Evolutionary conservation across 345 rosid species (phyloP), one percentile per base, ranked within the genome.

Genomic region (Aethionema arabicum): DNA sequence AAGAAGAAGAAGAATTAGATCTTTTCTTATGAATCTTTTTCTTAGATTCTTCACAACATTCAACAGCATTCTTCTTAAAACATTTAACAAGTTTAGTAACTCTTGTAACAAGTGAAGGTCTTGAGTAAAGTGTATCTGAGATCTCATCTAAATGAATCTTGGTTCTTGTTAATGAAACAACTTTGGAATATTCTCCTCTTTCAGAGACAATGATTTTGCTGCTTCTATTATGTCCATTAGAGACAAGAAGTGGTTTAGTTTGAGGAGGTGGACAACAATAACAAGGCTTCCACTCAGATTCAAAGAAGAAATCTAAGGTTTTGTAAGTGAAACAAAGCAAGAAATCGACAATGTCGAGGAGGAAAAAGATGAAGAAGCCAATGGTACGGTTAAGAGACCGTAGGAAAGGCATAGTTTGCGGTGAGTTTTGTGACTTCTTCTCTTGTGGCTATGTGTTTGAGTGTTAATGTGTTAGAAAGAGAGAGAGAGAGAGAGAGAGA

Each of bases 121-220:
- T 85, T 3, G 80, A 36, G 52, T 82, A 92, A 56, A 92, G 98
- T 29, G 98, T 83, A 62, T 92, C 96, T 3, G 98, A 92, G 63
- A 92, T 77, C 72, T 92, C 98, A 67, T 89, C 98, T 37, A 87
- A 66, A 61, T 84, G 79, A 42, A 92, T 66, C 84, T 79, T 89
- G 62, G 77, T 85, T n/a, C 95, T 82, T 41, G 78, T 77, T 1
- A 90, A 81, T 45, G 76, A 72, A 39, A 95, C 87, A 41, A 90
- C 76, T 78, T 82, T 90, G 3, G 69, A 62, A 50, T 90, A 83
- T 57, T 83, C 82, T 4, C 96, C 99, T 59, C 75, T 72, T 69
- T 90, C 96, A 3, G 96, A 85, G 52, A 90, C 85, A 37, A 93
- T 68, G 82, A 93, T 86, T 70, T 79, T 86, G 7, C 82, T 68